phyloP scores from a whole-genome alignment of 768 basidiomycete species.

The Royoungia palumana region DNA sequence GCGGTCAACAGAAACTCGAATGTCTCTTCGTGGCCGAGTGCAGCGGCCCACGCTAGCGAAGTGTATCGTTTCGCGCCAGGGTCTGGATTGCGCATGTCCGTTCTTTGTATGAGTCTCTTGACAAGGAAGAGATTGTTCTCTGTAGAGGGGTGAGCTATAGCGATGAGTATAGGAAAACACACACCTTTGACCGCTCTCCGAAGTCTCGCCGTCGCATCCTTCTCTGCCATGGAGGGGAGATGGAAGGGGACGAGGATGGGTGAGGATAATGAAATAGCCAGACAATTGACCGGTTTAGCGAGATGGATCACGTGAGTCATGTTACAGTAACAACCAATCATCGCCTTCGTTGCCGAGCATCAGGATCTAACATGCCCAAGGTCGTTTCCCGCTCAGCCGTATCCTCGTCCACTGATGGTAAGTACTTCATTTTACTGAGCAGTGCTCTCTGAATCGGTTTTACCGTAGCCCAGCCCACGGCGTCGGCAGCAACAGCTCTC shows the following conservation, averaged over 20 bases:
- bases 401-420: constrained; percentile 85
- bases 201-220: constrained; percentile 70
- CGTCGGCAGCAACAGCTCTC: constrained; percentile 72
- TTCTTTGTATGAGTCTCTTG: constrained; percentile 78
- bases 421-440: constrained; percentile 13
- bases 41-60: constrained; percentile 88
- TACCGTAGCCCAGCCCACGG: constrained; percentile 66
- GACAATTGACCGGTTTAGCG: constrained; percentile 25
- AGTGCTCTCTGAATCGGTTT: background rate
- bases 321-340: constrained; percentile 5
- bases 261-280: constrained; percentile 19
- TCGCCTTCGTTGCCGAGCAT: background rate
- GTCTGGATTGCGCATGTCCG: constrained; percentile 91
- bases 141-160: constrained; percentile 34
- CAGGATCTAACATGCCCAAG: constrained; percentile 67
- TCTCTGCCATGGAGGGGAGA: constrained; percentile 67
- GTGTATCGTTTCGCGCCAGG: constrained; percentile 71
- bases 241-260: constrained; percentile 21
- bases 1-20: constrained; percentile 85
- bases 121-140: constrained; percentile 96
- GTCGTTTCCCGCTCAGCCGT: constrained; percentile 86
- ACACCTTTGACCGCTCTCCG: constrained; percentile 78
- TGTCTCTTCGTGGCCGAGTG: constrained; percentile 85
- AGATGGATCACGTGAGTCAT: constrained; percentile 27
- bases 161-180: constrained; percentile 3